Conservation (phyloP, 192 early-diverging fungal species). For the Linnemannia zychae region DNA sequence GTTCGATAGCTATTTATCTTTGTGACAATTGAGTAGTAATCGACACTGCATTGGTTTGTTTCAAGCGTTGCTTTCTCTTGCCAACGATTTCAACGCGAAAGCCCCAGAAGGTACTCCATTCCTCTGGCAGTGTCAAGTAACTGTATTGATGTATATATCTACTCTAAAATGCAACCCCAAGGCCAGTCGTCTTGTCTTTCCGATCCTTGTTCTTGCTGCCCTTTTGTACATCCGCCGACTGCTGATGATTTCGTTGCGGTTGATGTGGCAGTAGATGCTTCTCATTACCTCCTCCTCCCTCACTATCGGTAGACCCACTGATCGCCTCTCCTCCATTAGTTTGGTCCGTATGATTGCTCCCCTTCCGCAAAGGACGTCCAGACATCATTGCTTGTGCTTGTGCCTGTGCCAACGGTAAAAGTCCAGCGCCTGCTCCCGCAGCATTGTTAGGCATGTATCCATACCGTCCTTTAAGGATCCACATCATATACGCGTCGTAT, state of each 20-base stretch:
- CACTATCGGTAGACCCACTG: not conserved
- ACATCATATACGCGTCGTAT: constrained; percentile 45
- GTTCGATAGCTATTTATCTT: too few relatives aligned
- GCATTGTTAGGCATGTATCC: constrained; percentile 12
- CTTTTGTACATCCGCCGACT: not conserved
- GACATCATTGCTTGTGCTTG: not conserved
- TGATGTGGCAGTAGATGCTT: not conserved
- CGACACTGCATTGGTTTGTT: too few relatives aligned
- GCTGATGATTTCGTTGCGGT: not conserved
- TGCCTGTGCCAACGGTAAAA: not conserved
- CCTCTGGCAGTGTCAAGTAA: not conserved
- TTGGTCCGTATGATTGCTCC: not conserved
- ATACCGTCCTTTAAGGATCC: constrained; percentile 49
- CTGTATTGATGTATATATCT: not conserved
- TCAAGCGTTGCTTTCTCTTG: too few relatives aligned
- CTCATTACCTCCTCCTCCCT: not conserved
- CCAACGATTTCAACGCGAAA: too few relatives aligned
- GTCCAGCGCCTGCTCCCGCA: not conserved
- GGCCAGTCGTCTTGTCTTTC: not conserved
- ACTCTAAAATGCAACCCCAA: not conserved
- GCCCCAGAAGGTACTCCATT: too few relatives aligned
- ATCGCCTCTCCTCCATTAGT: not conserved
- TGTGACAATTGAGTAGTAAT: too few relatives aligned
- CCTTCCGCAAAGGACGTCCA: not conserved
- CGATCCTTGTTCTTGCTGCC: constrained; percentile 1